Percentiles rank a stretch among this genome's conserved stretches.
Conservation (phyloP, 2,329 filamentous ascomycete species). For the Neofusicoccum kwambonambiense region DNA sequence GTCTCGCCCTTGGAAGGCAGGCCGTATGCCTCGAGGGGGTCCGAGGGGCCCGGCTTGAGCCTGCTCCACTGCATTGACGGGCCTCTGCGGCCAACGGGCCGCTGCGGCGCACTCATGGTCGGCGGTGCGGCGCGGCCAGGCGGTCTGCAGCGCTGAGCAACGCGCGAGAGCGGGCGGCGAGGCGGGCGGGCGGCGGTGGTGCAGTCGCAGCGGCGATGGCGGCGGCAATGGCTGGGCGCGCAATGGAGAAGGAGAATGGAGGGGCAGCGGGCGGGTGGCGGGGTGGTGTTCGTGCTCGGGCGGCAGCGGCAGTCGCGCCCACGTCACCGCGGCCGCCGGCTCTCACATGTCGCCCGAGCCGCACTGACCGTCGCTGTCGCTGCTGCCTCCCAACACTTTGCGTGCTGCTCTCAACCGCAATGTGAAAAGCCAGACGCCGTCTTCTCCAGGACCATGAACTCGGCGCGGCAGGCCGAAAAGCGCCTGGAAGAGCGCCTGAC, state of each 20-base stretch:
- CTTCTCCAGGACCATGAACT: background rate
- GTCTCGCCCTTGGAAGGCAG: conserved; percentile 89
- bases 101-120: conserved; percentile 23
- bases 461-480: conserved; percentile 23
- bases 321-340: too few relatives aligned
- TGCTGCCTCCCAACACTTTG: background rate
- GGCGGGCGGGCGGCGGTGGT: background rate
- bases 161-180: background rate
- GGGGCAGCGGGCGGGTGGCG: background rate
- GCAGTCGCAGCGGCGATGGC: too few relatives aligned
- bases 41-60: conserved; percentile 70
- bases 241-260: background rate
- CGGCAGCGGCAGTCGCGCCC: too few relatives aligned
- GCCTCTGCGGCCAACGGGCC: conserved; percentile 37
- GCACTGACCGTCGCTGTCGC: background rate
- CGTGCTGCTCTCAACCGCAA: background rate
- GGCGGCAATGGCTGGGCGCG: background rate
- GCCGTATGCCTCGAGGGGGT: conserved; percentile 78
- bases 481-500: conserved; percentile 49
- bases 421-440: background rate
- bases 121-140: background rate
- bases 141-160: background rate
- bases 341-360: too few relatives aligned
- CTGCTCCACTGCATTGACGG: conserved; percentile 40
- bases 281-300: too few relatives aligned